These are phyloP conservation scores for Aureobasidium sp. DNA, from an alignment of 2,329 filamentous ascomycete genomes.

Conservation along the genomic window DNA sequence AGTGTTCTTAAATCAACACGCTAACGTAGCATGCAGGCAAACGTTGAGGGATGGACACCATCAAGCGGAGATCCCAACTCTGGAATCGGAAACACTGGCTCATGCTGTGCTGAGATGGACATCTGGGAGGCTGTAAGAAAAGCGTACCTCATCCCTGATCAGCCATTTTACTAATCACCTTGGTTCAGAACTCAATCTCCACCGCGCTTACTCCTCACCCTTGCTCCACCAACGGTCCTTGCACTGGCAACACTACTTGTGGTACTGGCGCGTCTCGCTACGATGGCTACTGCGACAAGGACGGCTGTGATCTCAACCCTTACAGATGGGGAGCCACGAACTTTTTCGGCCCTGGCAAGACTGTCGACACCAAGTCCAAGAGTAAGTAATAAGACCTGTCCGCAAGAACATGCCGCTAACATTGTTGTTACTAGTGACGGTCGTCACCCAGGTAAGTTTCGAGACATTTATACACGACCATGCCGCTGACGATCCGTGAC, in stretches of 20 bases:
- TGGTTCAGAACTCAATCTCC: constrained; percentile 51
- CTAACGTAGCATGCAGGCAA: constrained; percentile 12
- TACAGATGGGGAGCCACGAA: constrained; percentile 58
- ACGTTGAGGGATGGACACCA: constrained; percentile 21
- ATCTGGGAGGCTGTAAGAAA: constrained; percentile 53
- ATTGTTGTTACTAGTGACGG: constrained; percentile 24
- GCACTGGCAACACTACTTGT: constrained; percentile 42
- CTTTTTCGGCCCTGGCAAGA: constrained; percentile 54
- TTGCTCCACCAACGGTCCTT: constrained; percentile 48
- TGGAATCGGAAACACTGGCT: constrained; percentile 39
- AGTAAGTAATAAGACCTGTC: constrained; percentile 21
- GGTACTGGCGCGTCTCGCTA: constrained; percentile 51
- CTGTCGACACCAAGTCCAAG: constrained; percentile 52
- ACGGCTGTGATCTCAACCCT: constrained; percentile 59
- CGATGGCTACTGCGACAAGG: constrained; percentile 54
- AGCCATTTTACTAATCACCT: not conserved
- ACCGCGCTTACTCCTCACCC: constrained; percentile 60
- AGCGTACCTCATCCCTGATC: not conserved
- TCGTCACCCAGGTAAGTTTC: constrained; percentile 20
- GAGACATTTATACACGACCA: no score
- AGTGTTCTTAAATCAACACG: rapidly evolving
- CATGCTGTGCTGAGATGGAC: constrained; percentile 64
- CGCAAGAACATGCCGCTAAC: not conserved
- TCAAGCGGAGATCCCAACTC: constrained; percentile 24
- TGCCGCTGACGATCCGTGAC: not conserved